Evolutionary conservation across 208 protist species (phyloP).

Genomic region (Leishmania major): DNA sequence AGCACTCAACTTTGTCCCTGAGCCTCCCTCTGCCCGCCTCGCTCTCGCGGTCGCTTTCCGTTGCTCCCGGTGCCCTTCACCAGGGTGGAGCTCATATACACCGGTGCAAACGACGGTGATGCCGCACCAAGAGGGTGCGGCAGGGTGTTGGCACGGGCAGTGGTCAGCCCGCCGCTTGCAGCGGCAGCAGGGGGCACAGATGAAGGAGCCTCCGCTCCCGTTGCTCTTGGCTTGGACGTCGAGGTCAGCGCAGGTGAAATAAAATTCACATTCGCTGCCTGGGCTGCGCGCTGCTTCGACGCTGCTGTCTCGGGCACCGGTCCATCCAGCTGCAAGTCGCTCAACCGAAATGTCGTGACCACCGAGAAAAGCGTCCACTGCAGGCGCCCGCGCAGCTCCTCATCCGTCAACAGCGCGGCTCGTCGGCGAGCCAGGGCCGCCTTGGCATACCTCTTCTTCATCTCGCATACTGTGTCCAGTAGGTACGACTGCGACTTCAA

Average conservation of each 20-base stretch:
- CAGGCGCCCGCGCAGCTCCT: slow-evolving; percentile 79
- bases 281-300: slow-evolving; percentile 22
- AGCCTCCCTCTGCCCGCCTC: slow-evolving; percentile 3
- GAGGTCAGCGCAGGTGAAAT: background rate
- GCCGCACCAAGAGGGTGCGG: slow-evolving; percentile 35
- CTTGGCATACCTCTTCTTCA: slow-evolving; percentile 79
- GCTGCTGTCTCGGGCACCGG: slow-evolving; percentile 62
- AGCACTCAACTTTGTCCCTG: background rate
- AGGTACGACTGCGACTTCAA: slow-evolving; percentile 49
- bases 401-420: slow-evolving; percentile 83
- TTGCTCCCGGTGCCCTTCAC: slow-evolving; percentile 32
- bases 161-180: background rate
- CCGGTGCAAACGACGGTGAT: slow-evolving; percentile 42
- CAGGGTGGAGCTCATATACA: slow-evolving; percentile 75
- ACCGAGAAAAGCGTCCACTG: slow-evolving; percentile 86
- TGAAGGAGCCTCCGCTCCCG: background rate
- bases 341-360: slow-evolving; percentile 62
- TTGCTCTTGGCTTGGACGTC: background rate
- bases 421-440: slow-evolving; percentile 77
- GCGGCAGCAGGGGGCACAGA: slow-evolving; percentile 1
- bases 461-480: slow-evolving; percentile 60
- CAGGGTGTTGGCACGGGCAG: slow-evolving; percentile 6
- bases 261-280: background rate
- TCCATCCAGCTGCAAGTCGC: slow-evolving; percentile 79
- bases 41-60: slow-evolving; percentile 27